phyloP scores from a whole-genome alignment of 2,329 filamentous ascomycete genomes.

The Dryadomyces quercus-mongolicae region DNA sequence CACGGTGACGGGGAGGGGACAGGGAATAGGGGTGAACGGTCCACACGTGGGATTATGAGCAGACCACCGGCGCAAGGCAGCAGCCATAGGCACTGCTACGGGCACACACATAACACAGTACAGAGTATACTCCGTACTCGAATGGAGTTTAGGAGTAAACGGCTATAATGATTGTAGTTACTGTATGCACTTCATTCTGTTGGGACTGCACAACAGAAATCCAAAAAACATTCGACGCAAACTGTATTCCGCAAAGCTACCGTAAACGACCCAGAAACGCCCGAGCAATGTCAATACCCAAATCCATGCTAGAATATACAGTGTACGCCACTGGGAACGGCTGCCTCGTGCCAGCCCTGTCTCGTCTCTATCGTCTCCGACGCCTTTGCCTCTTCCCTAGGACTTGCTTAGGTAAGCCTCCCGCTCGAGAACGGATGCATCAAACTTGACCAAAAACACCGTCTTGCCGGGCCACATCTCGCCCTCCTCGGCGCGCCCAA shows the following conservation, averaged over 20 bases:
- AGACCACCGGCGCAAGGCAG: too few relatives aligned
- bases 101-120: too few relatives aligned
- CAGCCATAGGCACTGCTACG: too few relatives aligned
- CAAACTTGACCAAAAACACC: conserved; percentile 89
- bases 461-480: conserved; percentile 96
- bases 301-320: background rate
- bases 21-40: too few relatives aligned
- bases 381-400: too few relatives aligned
- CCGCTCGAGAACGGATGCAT: conserved; percentile 79
- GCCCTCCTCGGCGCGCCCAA: conserved; percentile 44
- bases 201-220: background rate
- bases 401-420: conserved; percentile 67
- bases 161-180: too few relatives aligned
- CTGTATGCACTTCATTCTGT: background rate
- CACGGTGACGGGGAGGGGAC: background rate
- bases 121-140: too few relatives aligned
- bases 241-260: background rate
- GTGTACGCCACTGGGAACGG: background rate
- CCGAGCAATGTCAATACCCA: background rate
- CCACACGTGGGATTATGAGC: too few relatives aligned
- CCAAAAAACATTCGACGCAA: background rate
- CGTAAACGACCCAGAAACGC: background rate
- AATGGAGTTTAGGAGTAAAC: background rate
- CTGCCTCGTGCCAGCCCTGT: background rate
- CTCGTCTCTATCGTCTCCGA: background rate